Conservation (phyloP, 192 early-diverging fungal genomes). For the Umbelopsis sp. region DNA sequence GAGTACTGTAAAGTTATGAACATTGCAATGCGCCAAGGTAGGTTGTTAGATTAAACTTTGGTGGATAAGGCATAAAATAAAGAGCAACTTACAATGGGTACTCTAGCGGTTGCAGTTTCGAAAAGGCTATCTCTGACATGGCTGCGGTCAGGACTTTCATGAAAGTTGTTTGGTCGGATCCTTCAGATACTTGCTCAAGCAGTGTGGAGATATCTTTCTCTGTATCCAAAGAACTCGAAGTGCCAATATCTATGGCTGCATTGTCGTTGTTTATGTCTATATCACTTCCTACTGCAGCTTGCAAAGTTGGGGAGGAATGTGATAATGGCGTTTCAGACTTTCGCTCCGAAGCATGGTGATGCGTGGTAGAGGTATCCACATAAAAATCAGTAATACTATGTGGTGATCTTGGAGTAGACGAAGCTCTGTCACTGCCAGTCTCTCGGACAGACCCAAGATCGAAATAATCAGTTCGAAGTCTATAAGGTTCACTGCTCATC, state of each 20-base stretch:
- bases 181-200: slow-evolving; percentile 22
- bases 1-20: slow-evolving; percentile 38
- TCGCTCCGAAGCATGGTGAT: neutral
- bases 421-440: neutral
- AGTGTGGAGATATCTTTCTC: neutral
- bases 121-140: slow-evolving; percentile 68
- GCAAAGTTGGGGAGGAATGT: neutral
- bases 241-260: neutral
- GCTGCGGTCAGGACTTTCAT: slow-evolving; percentile 75
- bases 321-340: neutral
- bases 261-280: too few species aligned
- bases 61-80: neutral
- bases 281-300: neutral
- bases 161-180: slow-evolving; percentile 58
- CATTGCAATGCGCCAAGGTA: neutral
- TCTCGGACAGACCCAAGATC: neutral
- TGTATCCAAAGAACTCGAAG: neutral
- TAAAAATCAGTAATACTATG: neutral
- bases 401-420: neutral
- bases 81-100: slow-evolving; percentile 74
- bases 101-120: slow-evolving; percentile 67
- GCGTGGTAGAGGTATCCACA: neutral
- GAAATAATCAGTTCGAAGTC: neutral
- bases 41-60: too few species aligned
- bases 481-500: neutral